These are phyloP conservation scores for Triglochin maritima DNA, from an alignment of 106 monocot species.

Conservation along the genomic window DNA sequence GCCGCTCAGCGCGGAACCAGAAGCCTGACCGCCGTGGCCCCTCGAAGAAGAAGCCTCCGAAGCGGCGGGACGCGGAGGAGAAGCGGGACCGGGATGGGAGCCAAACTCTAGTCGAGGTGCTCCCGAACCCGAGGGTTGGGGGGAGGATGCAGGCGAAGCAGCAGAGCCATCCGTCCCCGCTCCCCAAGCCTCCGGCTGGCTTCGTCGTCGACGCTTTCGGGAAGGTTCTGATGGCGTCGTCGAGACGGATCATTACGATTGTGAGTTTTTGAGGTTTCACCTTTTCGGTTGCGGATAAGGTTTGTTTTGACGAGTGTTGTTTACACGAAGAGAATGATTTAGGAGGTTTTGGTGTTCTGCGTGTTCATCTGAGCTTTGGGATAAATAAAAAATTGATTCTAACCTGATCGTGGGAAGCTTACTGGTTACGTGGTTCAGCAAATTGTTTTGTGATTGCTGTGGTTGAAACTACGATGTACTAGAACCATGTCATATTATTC, in stretches of 20 bases:
- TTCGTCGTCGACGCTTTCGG: constrained; percentile 72
- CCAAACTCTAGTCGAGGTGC: background rate
- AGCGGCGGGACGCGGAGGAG: background rate
- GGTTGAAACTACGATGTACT: too few species aligned
- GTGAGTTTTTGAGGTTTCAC: constrained; percentile 21
- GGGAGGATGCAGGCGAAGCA: background rate
- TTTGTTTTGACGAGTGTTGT: too few species aligned
- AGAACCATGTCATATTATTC: too few species aligned
- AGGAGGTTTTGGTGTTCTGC: too few species aligned
- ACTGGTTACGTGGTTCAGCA: too few species aligned
- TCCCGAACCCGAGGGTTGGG: background rate
- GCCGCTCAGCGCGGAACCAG: background rate
- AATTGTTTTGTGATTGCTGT: too few species aligned
- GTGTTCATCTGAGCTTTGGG: too few species aligned
- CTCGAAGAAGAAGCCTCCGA: background rate
- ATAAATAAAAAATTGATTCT: too few species aligned
- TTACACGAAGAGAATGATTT: too few species aligned
- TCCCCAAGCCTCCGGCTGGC: constrained; percentile 84
- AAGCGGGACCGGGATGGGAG: background rate
- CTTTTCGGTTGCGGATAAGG: too few species aligned
- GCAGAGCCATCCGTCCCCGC: constrained; percentile 29
- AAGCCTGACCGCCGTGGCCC: background rate
- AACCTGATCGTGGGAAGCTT: too few species aligned
- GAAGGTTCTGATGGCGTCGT: constrained; percentile 49
- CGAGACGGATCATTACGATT: constrained; percentile 60